Base-by-base conservation (phyloP, 345 rosid species). In the Noccaea caerulescens region DNA sequence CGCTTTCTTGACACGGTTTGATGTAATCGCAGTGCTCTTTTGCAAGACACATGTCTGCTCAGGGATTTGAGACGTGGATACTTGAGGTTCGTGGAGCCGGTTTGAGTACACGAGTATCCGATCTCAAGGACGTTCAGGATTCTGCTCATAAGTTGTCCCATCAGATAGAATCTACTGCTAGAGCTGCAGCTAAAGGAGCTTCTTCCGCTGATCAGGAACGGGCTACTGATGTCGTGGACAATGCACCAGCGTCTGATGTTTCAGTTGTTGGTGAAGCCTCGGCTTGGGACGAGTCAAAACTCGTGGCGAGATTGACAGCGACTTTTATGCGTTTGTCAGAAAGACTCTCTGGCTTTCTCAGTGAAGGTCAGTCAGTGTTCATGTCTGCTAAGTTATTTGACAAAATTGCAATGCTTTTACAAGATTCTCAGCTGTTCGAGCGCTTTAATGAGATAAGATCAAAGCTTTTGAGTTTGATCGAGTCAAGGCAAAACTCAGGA, bases 11-110 rank as follows among this genome's bases (percentile, higher is more conserved):
- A 38, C 45, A n/a, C 18, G 46, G 41, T 58, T 58, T 59, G 14
- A 18, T 78, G 46, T 73, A 14, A 45, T 43, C 80, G 83, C 84
- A 91, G 95, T 85, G 83, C 71, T 94, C 99, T 20, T 94, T 94
- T 81, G 98, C 96, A 4, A 82, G 98, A 37, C 81, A 82, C 66
- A 89, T 89, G 96, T 85, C 96, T 42, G 73, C 74, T 58, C 87
- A 91, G 63, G 99, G 99, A 70, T 94, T 88, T 81, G 99, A 94
- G 77, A 94, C 98, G 1, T 94, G 99, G 99, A 63, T 91, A 71
- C 93, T 94, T 27, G 99, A 94, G 79, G 87, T 94, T 64, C 87
- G 96, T 76, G 98, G 99, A 50, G 97, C 99, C 30, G 99, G 99
- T 5, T 77, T 94, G 81, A 94, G 98, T 59, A 75, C 85, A 43